Evolutionary conservation across 2,329 filamentous ascomycete genomes (phyloP), one percentile per base, ranked within the genome.

Genomic region (Ceratocystis smalleyi): DNA sequence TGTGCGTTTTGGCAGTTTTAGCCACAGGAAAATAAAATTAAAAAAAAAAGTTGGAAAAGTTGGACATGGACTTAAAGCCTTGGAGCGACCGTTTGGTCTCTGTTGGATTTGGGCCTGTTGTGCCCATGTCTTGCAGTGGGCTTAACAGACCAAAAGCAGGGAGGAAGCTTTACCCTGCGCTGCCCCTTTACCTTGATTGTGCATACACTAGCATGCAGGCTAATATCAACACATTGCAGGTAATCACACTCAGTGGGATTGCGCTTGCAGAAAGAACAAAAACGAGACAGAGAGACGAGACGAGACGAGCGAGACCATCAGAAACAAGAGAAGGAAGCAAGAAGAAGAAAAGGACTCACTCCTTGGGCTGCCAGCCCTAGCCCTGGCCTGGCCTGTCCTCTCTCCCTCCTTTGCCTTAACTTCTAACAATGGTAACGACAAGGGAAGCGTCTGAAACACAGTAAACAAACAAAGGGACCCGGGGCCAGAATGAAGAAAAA

Each of bases 381-480:
- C 35, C 35, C 35, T 12, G 8, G 35, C 10, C 35, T 40, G 12
- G 8, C 8, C 22, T 17, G 22, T n/a, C 22, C 22, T 12, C 51
- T n/a, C 3, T 40, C 22, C 22, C 22, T 55, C 51, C 51, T 27
- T 55, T 55, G 51, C 51, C 51, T 27, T 17, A 55, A 55, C 22
- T 17, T 55, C 51, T 15, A 55, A 55, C 24, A 55, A 22, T 5
- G 51, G 51, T 55, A 55, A 27, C 51, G 51, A 55, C 15, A 27
- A 55, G 51, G 51, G 51, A 55, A 55, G 30, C 51, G 51, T 55
- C 51, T 55, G 51, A 55, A 55, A 54, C 49, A 54, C 49, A 24
- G 49, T 54, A 54, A 54, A 54, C 49, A 54, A 54, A 55, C 51
- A 55, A 55, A 55, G 51, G 51, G 51, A 27, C 51, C 51, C 49